These are phyloP conservation scores for Paracorniculantispora psalliotae DNA, from an alignment of 2,329 filamentous ascomycete genomes.

Conservation along the genomic window DNA sequence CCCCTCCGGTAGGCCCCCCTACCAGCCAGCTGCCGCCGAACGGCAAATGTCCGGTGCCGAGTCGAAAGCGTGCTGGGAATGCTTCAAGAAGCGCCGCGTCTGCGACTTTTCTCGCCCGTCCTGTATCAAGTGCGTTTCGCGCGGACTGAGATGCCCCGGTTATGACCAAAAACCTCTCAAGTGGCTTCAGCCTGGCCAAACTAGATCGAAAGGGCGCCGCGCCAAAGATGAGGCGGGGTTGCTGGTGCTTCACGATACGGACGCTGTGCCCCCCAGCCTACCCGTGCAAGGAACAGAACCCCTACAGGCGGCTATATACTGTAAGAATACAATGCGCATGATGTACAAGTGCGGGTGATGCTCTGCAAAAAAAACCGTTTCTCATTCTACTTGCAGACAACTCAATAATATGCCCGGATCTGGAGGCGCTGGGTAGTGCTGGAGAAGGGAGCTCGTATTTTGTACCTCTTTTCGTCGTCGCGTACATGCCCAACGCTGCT, in stretches of 20 bases:
- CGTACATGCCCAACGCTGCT: constrained; percentile 10
- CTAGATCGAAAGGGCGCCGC: constrained; percentile 17
- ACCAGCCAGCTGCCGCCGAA: too few species aligned
- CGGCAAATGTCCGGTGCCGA: neutral
- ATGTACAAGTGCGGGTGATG: neutral
- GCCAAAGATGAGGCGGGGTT: constrained; percentile 13
- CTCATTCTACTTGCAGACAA: constrained; percentile 15
- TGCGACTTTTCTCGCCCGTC: constrained; percentile 18
- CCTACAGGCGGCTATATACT: constrained; percentile 1
- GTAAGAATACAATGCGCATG: neutral
- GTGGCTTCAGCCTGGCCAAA: constrained; percentile 20
- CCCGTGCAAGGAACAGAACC: constrained; percentile 6
- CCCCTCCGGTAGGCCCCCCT: too few species aligned
- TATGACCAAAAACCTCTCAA: constrained; percentile 21
- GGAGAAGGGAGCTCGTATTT: constrained; percentile 12
- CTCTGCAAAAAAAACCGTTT: neutral
- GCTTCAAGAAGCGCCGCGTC: constrained; percentile 17
- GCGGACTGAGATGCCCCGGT: constrained; percentile 16
- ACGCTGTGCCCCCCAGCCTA: neutral
- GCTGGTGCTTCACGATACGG: neutral
- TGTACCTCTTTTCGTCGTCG: constrained; percentile 1
- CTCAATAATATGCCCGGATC: constrained; percentile 18
- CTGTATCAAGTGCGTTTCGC: constrained; percentile 16
- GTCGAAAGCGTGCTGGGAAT: constrained; percentile 18
- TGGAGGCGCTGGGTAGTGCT: constrained; percentile 15